Base-by-base conservation (phyloP, 345 rosid genomes). In the Camelina neglecta region DNA sequence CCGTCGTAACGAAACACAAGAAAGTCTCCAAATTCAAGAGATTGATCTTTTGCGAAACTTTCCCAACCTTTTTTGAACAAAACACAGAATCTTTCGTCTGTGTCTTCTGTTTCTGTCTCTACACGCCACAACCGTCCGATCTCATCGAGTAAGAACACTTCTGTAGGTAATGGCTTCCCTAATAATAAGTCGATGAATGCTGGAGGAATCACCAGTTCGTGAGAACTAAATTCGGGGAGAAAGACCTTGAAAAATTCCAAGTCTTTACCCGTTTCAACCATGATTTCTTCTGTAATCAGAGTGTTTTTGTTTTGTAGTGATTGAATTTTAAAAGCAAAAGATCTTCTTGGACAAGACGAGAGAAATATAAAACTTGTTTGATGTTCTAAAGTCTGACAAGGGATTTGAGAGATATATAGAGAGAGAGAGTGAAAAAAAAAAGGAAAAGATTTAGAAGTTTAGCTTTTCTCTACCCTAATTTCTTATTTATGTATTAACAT, bases 21-120 rank as follows among this genome's bases (percentile, higher is more conserved):
- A 45, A 76, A 76, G 35, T 76, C 80, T 35, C 80, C 80, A 8
- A 76, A 76, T 4, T 70, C 66, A 12, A 76, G 75, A 24, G 80
- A 70, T 2, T 63, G 75, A 70, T 48, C 75, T 0, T 55, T 7
- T 11, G 45, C 72, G 44, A 77, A 63, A 24, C 7, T 9, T 2
- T 29, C 36, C 81, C 81, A 77, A 50, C 81, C 81, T 71, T 71
- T 33, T 24, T 2, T 5, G n/a, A 77, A 64, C 13, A 48, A 2
- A 71, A 38, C 75, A 71, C 76, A 13, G 31, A 69, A 21, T 75
- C 35, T 54, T 31, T 44, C 26, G 3, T 54, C 36, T 11, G 60
- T 54, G 38, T 55, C 80, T 62, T 76, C 38, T 70, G 67, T 39
- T 60, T 65, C 6, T 18, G 33, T 57, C 48, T 77, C 81, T 7